A percentile compares a stretch with the other conserved stretches of the same genome.
Evolutionary conservation across 2,329 filamentous ascomycete genomes (phyloP).

Genomic region (Sordariomycetes sp.): DNA sequence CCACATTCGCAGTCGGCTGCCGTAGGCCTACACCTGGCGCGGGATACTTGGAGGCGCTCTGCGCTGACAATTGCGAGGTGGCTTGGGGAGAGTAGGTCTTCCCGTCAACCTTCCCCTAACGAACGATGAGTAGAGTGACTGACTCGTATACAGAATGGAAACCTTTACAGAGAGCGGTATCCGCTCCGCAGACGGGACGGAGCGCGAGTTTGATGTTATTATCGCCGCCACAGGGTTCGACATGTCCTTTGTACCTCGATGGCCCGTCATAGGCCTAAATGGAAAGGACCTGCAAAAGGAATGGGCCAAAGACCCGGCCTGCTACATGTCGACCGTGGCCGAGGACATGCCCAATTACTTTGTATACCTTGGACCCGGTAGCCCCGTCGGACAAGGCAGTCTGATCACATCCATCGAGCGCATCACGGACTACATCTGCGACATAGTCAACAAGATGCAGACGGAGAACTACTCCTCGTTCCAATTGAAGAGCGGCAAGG

Average conservation of each 20-base stretch:
- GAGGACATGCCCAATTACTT: constrained; percentile 16
- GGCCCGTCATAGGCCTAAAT: constrained; percentile 11
- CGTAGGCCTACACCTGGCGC: constrained; percentile 31
- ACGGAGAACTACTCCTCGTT: constrained; percentile 10
- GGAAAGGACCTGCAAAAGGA: constrained; percentile 11
- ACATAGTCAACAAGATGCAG: too few relatives aligned
- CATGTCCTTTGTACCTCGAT: constrained; percentile 15
- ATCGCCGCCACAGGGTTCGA: constrained; percentile 12
- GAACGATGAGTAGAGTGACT: too few relatives aligned
- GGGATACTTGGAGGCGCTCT: constrained; percentile 23
- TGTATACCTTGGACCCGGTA: background rate
- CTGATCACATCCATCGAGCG: too few relatives aligned
- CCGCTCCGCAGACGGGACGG: too few relatives aligned
- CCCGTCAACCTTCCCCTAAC: too few relatives aligned
- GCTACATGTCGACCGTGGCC: constrained; percentile 15
- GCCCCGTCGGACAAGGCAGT: background rate
- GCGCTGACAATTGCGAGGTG: too few relatives aligned
- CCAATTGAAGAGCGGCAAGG: background rate
- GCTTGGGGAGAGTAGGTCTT: too few relatives aligned
- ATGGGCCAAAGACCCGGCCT: constrained; percentile 15
- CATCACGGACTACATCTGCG: too few relatives aligned
- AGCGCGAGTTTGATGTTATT: too few relatives aligned
- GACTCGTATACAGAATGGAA: too few relatives aligned
- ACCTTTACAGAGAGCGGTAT: too few relatives aligned
- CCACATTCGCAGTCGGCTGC: constrained; percentile 14